Conservation (phyloP, 2,329 filamentous ascomycete species). For the Neurospora crassa region DNA sequence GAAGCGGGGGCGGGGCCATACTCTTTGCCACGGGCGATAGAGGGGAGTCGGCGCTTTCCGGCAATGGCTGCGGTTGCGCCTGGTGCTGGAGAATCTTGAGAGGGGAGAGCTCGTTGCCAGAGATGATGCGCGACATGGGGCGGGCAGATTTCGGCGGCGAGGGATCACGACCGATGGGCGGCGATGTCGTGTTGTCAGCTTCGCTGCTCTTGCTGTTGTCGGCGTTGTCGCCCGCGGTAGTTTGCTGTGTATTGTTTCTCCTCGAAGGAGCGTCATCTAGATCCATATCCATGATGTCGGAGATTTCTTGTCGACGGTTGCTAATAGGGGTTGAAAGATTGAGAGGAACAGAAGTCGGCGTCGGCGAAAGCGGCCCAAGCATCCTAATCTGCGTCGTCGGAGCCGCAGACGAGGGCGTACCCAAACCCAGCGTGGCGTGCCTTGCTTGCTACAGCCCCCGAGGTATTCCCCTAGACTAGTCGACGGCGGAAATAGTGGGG, state of each 20-base stretch:
- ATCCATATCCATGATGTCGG: slow-evolving; percentile 25
- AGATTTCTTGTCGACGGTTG: slow-evolving; percentile 22
- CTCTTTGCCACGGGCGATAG: slow-evolving; percentile 18
- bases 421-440: neutral
- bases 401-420: neutral
- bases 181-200: slow-evolving; percentile 16
- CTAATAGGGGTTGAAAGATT: slow-evolving; percentile 27
- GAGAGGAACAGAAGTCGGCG: slow-evolving; percentile 25
- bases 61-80: slow-evolving; percentile 13
- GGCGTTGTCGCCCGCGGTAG: slow-evolving; percentile 11
- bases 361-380: slow-evolving; percentile 32
- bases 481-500: neutral
- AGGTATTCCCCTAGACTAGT: neutral
- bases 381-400: slow-evolving; percentile 15
- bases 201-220: slow-evolving; percentile 21
- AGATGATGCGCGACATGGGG: slow-evolving; percentile 44
- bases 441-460: neutral
- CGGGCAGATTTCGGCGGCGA: slow-evolving; percentile 35
- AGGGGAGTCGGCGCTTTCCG: slow-evolving; percentile 13
- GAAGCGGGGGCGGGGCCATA: slow-evolving; percentile 22
- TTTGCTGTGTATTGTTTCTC: slow-evolving; percentile 7
- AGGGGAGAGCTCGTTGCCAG: slow-evolving; percentile 47
- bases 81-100: slow-evolving; percentile 41
- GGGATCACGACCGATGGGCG: slow-evolving; percentile 34
- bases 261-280: slow-evolving; percentile 6